Conservation (phyloP, 2,329 filamentous ascomycete genomes). For the Phaeosphaeria sp. region DNA sequence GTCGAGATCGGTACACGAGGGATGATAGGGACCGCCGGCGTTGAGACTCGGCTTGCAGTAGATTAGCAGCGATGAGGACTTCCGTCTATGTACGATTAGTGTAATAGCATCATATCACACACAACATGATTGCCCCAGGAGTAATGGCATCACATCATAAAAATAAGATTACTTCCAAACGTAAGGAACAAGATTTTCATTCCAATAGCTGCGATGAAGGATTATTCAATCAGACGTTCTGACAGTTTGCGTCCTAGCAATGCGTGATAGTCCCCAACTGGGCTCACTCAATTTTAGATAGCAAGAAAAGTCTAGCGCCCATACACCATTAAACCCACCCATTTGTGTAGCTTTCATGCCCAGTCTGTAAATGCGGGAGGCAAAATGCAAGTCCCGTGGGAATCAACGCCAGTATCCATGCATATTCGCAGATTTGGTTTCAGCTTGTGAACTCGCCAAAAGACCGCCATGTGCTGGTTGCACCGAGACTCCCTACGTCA, state of each 20-base stretch:
- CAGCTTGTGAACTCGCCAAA: neutral
- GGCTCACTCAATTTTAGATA: neutral
- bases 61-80: neutral
- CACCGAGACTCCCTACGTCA: no score
- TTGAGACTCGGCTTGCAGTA: slow-evolving; percentile 4
- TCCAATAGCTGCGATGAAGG: neutral
- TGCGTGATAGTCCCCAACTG: neutral
- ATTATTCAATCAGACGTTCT: slow-evolving; percentile 1
- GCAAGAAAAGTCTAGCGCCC: neutral
- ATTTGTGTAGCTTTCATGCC: slow-evolving; percentile 1
- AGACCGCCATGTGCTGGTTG: no score
- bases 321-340: neutral
- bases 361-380: neutral
- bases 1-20: slow-evolving; percentile 50
- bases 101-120: neutral
- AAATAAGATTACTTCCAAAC: neutral
- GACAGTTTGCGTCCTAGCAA: slow-evolving; percentile 1
- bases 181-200: neutral
- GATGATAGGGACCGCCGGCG: slow-evolving; percentile 46
- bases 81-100: neutral
- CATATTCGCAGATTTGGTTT: neutral
- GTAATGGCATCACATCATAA: no score
- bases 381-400: neutral
- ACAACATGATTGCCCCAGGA: no score
- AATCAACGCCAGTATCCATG: neutral